Conservation (phyloP, 2,329 filamentous ascomycete genomes). For the Talaromyces sp. region DNA sequence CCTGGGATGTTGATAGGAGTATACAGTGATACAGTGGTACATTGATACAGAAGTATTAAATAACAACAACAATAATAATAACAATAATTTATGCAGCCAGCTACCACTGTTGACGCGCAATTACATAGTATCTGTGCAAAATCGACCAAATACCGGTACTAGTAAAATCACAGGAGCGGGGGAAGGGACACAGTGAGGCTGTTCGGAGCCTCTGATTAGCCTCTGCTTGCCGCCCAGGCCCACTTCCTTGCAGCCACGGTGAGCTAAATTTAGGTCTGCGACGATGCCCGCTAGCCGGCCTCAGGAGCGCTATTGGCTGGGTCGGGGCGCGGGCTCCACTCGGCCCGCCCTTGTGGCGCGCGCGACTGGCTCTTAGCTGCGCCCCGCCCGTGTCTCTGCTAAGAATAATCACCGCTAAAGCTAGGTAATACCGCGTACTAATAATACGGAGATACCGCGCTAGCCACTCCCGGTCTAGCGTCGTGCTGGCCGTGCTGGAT, state of each 20-base stretch:
- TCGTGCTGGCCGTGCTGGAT: background rate
- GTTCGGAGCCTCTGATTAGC: conserved; percentile 6
- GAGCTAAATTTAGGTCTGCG: conserved; percentile 34
- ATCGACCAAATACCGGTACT: background rate
- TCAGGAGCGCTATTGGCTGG: background rate
- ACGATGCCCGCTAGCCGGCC: conserved; percentile 14
- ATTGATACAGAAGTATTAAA: background rate
- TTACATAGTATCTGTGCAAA: background rate
- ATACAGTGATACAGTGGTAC: background rate
- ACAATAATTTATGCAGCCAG: background rate
- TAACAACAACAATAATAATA: background rate
- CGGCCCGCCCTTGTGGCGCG: conserved; percentile 3
- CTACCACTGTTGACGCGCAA: background rate
- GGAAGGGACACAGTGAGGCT: background rate
- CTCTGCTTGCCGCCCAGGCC: conserved; percentile 27
- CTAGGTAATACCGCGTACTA: background rate
- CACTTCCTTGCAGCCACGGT: conserved; percentile 12
- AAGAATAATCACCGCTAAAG: background rate
- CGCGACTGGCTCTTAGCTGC: background rate
- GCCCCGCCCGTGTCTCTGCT: background rate
- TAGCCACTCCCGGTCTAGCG: background rate
- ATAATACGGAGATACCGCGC: background rate
- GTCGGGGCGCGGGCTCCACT: background rate
- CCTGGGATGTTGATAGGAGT: background rate
- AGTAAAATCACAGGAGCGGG: background rate